Conservation (phyloP, 129 eudicot genomes). For the Artemisia tridentata region DNA sequence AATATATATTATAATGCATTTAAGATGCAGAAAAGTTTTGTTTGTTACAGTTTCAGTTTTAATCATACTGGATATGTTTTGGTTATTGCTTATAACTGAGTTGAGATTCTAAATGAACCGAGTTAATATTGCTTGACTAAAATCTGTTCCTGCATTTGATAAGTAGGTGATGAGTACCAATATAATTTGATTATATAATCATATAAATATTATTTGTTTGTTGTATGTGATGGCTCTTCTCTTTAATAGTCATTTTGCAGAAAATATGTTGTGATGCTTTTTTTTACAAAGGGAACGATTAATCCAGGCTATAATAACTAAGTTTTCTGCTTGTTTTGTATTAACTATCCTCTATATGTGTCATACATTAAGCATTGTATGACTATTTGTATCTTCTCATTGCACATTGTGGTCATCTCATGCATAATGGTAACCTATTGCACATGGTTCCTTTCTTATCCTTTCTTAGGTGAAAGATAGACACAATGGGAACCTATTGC, state of each 20-base stretch:
- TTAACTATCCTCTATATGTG: neutral
- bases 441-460: conserved; percentile 10
- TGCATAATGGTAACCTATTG: neutral
- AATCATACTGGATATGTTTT: no score
- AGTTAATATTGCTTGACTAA: neutral
- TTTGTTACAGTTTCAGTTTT: neutral
- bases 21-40: neutral
- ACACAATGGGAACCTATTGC: conserved; percentile 94
- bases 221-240: no score
- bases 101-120: conserved; percentile 8
- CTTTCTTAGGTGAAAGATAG: conserved; percentile 85
- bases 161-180: neutral
- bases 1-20: neutral
- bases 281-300: neutral
- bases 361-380: neutral
- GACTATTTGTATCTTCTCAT: neutral
- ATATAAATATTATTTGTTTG: neutral
- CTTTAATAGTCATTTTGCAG: no score
- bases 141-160: neutral
- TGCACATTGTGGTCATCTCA: conserved; percentile 4
- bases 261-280: neutral
- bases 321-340: neutral
- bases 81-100: neutral
- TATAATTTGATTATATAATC: neutral
- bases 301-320: neutral